Evolutionary conservation across 768 basidiomycete species (phyloP).

Genomic region (Russula abietina): DNA sequence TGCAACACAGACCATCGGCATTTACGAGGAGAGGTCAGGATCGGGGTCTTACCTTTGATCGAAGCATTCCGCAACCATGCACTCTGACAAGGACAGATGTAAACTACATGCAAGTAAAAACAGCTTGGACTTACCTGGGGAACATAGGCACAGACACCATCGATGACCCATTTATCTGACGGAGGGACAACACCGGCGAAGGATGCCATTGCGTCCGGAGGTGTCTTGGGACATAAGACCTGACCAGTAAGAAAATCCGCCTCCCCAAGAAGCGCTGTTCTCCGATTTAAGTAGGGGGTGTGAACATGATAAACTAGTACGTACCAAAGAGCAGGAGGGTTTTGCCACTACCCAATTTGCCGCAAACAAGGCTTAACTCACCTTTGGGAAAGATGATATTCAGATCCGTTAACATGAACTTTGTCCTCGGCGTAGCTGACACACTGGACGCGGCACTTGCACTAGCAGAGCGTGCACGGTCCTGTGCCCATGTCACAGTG

Average conservation of each 20-base stretch:
- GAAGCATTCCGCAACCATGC: constrained; percentile 74
- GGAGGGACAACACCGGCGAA: constrained; percentile 41
- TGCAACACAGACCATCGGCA: neutral
- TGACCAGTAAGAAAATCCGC: constrained; percentile 81
- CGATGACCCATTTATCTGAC: constrained; percentile 68
- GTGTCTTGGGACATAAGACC: constrained; percentile 75
- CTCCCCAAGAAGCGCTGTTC: constrained; percentile 74
- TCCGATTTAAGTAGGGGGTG: constrained; percentile 13
- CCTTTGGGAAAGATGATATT: constrained; percentile 72
- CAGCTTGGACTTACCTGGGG: constrained; percentile 48
- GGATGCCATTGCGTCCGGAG: constrained; percentile 67
- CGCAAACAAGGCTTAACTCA: constrained; percentile 78
- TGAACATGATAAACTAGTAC: constrained; percentile 4
- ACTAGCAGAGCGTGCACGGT: constrained; percentile 41
- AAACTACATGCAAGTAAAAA: constrained; percentile 17
- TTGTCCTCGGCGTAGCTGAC: constrained; percentile 66
- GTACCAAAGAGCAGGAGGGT: constrained; percentile 69
- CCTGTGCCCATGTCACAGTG: constrained; percentile 87
- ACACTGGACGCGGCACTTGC: constrained; percentile 47
- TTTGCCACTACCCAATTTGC: constrained; percentile 87
- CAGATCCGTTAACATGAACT: constrained; percentile 78
- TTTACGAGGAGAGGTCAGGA: neutral
- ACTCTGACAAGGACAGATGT: constrained; percentile 25
- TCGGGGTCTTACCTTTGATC: constrained; percentile 40
- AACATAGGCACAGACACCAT: constrained; percentile 80